These are phyloP conservation scores for Rhizopus arrhizus DNA, from an alignment of 371 early-diverging fungal genomes.

Conservation along the genomic window DNA sequence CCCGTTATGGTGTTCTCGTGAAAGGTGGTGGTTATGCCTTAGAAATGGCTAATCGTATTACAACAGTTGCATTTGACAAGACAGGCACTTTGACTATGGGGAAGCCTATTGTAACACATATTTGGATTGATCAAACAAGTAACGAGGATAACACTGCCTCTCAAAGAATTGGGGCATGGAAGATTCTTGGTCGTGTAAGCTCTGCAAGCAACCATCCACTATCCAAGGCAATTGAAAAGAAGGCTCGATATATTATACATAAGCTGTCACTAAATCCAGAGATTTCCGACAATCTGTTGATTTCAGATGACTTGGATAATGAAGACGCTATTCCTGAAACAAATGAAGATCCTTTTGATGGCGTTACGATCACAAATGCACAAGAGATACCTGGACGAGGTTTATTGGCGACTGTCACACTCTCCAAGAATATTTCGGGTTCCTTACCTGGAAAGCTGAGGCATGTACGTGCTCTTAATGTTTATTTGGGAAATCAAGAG, in stretches of 20 bases:
- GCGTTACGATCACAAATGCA: slow-evolving; percentile 55
- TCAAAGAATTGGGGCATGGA: slow-evolving; percentile 35
- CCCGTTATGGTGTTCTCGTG: slow-evolving; percentile 62
- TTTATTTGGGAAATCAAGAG: slow-evolving; percentile 67
- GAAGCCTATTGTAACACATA: slow-evolving; percentile 57
- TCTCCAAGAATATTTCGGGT: slow-evolving; percentile 29
- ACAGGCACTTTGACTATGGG: slow-evolving; percentile 82
- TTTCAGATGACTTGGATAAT: slow-evolving; percentile 1
- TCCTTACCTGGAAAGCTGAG: slow-evolving; percentile 32
- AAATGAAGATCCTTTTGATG: slow-evolving; percentile 44
- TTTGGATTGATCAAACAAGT: slow-evolving; percentile 25
- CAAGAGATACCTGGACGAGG: slow-evolving; percentile 73
- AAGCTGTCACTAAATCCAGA: slow-evolving; percentile 9
- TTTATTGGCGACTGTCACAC: slow-evolving; percentile 51
- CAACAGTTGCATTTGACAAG: slow-evolving; percentile 93
- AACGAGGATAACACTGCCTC: background rate
- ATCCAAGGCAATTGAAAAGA: slow-evolving; percentile 46
- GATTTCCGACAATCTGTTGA: slow-evolving; percentile 7
- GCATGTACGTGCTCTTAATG: slow-evolving; percentile 50
- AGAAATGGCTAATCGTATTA: slow-evolving; percentile 83
- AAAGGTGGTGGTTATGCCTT: slow-evolving; percentile 56
- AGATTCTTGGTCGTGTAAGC: slow-evolving; percentile 49
- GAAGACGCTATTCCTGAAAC: slow-evolving; percentile 9
- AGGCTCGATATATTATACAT: slow-evolving; percentile 30
- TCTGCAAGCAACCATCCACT: slow-evolving; percentile 51